Evolutionary conservation across 257 asterid genomes (phyloP), one percentile per base, ranked within the genome.

Genomic region (Fraxinus americana): DNA sequence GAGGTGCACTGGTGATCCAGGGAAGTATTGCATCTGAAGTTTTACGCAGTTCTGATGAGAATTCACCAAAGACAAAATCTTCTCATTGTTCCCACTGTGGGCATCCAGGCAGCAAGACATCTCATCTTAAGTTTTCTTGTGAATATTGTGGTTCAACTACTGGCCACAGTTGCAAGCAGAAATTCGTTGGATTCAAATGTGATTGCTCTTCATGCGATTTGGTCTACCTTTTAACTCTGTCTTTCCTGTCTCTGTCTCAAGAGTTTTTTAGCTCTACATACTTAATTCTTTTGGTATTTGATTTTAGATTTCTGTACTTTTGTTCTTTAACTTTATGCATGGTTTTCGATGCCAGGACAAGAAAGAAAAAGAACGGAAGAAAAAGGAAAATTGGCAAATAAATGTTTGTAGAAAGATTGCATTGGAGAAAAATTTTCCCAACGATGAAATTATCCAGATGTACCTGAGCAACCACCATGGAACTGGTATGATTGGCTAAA

Each of bases 11-110:
- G 65, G 54, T 25, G 41, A 41, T 77, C 72, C 87, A 85, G 66
- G 85, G 21, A 65, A 72, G 81, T 61, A 48, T 59, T 73, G 74
- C 79, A 39, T 65, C 76, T 39, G 88, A 81, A 73, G 71, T 75
- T 71, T 7, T 63, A 77, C 69, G 82, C 75, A 21, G 27, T 71
- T 79, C 88, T n/a, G 80, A 82, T 76, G 90, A 80, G 74, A 84
- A 70, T 73, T 85, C 90, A 45, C 83, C 70, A 32, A 90, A 86
- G 80, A 77, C 82, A 41, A 95, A 90, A 79, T 21, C 74, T 52
- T 89, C 90, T 77, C 99, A 96, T 83, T 96, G 99, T 84, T 90
- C 99, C 10, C 82, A 84, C 52, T 96, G 99, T 82, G 99, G 99
- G 63, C 98, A 93, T 83, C 98, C 95, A 1, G 98, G 99, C 69